phyloP scores from a whole-genome alignment of 208 protist species.

The Crithidia acanthocephali region DNA sequence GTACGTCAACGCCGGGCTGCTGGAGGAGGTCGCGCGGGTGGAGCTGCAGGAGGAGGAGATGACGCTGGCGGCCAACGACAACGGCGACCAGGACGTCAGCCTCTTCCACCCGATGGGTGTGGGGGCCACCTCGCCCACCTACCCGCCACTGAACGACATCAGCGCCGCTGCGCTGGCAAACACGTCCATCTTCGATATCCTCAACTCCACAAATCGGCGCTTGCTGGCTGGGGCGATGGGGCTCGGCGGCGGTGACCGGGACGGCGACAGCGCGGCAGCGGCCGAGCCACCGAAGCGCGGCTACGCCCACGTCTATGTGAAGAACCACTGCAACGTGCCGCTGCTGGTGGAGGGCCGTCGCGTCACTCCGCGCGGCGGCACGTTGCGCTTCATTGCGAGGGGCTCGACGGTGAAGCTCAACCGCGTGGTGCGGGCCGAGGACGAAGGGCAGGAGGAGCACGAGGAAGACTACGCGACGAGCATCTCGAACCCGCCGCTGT shows the following conservation, averaged over 20 bases:
- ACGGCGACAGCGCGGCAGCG: background rate
- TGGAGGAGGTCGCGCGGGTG: constrained; percentile 29
- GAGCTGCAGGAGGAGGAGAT: constrained; percentile 29
- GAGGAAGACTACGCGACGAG: constrained; percentile 44
- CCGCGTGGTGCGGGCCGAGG: constrained; percentile 27
- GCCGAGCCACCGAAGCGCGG: constrained; percentile 20
- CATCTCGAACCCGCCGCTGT: constrained; percentile 63
- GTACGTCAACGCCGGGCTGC: constrained; percentile 33
- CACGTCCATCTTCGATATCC: constrained; percentile 39
- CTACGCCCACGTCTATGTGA: constrained; percentile 55
- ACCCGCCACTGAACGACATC: constrained; percentile 20
- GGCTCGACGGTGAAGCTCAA: constrained; percentile 29
- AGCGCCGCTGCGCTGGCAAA: constrained; percentile 11
- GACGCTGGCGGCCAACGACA: background rate
- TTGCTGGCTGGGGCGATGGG: constrained; percentile 1
- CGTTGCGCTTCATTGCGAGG: constrained; percentile 43
- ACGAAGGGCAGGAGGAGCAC: constrained; percentile 20
- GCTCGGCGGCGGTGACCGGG: background rate
- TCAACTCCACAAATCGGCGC: constrained; percentile 22
- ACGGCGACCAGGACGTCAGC: background rate
- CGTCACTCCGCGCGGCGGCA: constrained; percentile 48
- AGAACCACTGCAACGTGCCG: constrained; percentile 57
- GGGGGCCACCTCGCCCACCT: constrained; percentile 9
- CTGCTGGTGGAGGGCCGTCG: constrained; percentile 38
- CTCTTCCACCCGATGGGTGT: constrained; percentile 19